Conservation (phyloP, 1,284 basidiomycete species). For the Phylloporus gajari region DNA sequence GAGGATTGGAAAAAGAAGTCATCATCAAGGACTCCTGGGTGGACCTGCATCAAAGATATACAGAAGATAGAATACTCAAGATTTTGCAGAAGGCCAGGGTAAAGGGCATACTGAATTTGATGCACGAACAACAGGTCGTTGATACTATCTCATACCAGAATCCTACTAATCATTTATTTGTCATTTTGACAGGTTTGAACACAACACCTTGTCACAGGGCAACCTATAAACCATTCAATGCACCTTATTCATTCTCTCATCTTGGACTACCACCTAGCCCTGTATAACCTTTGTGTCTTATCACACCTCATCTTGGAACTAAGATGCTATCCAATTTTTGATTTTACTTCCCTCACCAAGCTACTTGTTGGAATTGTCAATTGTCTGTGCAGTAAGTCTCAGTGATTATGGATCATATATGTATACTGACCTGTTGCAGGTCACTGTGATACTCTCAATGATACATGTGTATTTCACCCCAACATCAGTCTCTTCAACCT, state of each 20-base stretch:
- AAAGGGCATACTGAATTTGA: conserved; percentile 1
- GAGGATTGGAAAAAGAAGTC: not conserved
- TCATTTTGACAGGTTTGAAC: conserved; percentile 9
- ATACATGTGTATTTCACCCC: conserved; percentile 1
- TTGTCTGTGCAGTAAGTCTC: conserved; percentile 8
- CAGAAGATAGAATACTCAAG: conserved; percentile 12
- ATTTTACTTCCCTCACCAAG: not conserved
- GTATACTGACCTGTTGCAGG: not conserved
- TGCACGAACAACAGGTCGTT: conserved; percentile 13
- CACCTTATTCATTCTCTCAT: conserved; percentile 9
- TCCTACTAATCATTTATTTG: not conserved
- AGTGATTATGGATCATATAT: not conserved
- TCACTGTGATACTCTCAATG: conserved; percentile 3
- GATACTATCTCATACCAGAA: not conserved
- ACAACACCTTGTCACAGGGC: not conserved
- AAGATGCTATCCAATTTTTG: not conserved
- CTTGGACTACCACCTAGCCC: rapidly evolving
- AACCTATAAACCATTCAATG: not conserved
- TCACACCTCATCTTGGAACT: conserved; percentile 8
- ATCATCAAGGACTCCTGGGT: conserved; percentile 16
- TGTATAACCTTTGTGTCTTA: conserved; percentile 4
- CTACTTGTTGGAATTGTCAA: conserved; percentile 12
- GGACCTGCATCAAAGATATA: conserved; percentile 1
- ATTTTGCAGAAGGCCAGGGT: conserved; percentile 2
- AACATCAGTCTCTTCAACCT: too few species aligned